These are phyloP conservation scores for Vanilla planifolia DNA, from an alignment of 106 monocot genomes.

Conservation along the genomic window DNA sequence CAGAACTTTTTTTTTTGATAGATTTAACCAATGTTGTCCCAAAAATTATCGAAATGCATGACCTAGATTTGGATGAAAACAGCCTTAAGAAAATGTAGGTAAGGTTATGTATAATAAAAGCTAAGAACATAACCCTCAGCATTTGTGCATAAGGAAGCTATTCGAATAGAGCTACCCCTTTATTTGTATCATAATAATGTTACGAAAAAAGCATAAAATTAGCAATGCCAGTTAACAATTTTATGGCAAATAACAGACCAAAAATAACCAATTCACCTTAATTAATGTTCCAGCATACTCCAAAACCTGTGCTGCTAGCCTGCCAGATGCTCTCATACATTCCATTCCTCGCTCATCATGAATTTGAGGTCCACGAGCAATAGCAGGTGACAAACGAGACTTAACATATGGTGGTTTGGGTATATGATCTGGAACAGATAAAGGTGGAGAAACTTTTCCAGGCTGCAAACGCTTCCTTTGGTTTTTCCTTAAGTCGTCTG, in stretches of 20 bases:
- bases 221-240: no score
- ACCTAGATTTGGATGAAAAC: no score
- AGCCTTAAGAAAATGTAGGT: no score
- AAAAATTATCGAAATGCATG: no score
- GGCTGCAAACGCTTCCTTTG: conserved; percentile 56
- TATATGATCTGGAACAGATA: conserved; percentile 75
- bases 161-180: no score
- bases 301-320: conserved; percentile 88
- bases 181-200: no score
- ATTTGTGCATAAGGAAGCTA: no score
- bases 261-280: conserved; percentile 40
- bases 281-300: conserved; percentile 83
- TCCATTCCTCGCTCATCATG: conserved; percentile 83
- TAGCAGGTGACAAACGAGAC: conserved; percentile 55
- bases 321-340: conserved; percentile 91
- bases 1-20: no score
- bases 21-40: no score
- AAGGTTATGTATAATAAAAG: no score
- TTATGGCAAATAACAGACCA: neutral
- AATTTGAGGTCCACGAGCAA: conserved; percentile 69
- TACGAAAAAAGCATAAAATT: no score
- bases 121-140: no score
- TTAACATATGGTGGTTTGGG: conserved; percentile 71
- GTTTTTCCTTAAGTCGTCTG: conserved; percentile 18
- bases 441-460: conserved; percentile 87